A percentile compares a stretch with the other conserved stretches of the same genome.
Evolutionary conservation across 1,139 yeast genomes (phyloP).

Genomic region (Sugiyamaella novakii): DNA sequence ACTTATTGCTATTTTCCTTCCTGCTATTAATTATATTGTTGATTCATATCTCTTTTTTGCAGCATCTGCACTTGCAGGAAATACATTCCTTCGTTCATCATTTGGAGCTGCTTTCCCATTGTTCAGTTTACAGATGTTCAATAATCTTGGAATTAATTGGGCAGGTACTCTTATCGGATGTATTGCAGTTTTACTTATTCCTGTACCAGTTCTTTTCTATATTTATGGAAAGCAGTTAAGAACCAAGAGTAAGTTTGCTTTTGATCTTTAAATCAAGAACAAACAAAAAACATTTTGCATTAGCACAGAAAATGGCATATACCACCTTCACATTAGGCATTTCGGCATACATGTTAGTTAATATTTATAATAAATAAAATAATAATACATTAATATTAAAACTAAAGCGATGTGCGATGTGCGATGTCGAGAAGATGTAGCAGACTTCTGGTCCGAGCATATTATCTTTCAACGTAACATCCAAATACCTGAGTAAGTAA

Average conservation of each 20-base stretch:
- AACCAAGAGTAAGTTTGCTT: constrained; percentile 64
- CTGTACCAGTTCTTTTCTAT: constrained; percentile 72
- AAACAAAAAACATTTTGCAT: not conserved
- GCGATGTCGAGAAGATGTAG: no score
- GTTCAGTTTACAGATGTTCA: constrained; percentile 73
- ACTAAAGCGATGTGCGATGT: no score
- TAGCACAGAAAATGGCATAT: not conserved
- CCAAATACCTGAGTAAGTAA: no score
- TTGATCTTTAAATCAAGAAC: constrained; percentile 12
- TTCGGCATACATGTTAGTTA: no score
- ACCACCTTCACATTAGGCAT: no score
- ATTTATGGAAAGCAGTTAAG: constrained; percentile 64
- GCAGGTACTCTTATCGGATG: constrained; percentile 76
- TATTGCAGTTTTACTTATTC: constrained; percentile 59
- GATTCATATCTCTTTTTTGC: constrained; percentile 77
- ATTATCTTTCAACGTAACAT: no score
- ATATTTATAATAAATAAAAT: no score
- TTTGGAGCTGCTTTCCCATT: constrained; percentile 78
- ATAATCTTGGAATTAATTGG: constrained; percentile 72
- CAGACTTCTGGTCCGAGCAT: no score
- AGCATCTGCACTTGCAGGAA: constrained; percentile 90
- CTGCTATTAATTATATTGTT: constrained; percentile 74
- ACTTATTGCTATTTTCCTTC: constrained; percentile 68
- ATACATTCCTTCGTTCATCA: constrained; percentile 75
- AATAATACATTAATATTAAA: no score